Base-by-base conservation (phyloP, 2,329 filamentous ascomycete genomes). In the Penicillium sp. region DNA sequence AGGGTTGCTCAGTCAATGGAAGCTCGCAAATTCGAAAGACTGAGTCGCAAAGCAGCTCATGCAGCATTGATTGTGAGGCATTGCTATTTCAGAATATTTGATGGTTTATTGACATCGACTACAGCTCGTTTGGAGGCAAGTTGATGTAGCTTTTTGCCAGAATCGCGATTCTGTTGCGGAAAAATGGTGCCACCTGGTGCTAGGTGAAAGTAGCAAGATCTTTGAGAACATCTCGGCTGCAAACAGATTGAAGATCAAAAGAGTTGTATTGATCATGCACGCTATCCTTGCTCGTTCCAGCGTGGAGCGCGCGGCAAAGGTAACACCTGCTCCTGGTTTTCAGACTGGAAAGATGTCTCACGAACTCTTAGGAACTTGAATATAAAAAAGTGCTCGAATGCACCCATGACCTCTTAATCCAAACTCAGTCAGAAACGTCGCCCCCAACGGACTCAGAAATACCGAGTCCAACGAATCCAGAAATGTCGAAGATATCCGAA, bases 71-170 rank as follows among this genome's bases (percentile, higher is more conserved):
- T 73, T 55, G 73, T 75, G 52, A 49, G 63, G 26, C 3, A 22
- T 2, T 11, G n/a, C 13, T 28, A 11, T 10, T 4, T 6, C 6
- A 16, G 13, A 8, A 8, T 22, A 9, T 10, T 23, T 9, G 9
- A 4, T 11, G 23, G 1, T 20, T 14, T 32, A 44, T 27, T 46
- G 11, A 53, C 44, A 45, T 44, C 11, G 7, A 9, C 23, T 27
- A 18, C 46, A 91, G 86, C 66, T 95, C 3, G 69, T 95, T 3
- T 96, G 89, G 89, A 93, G 89, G 67, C 79, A 77, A 22, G 74
- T 87, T n/a, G 85, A 89, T 42, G 67, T 73, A 1, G 72, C 74
- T 11, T 81, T 79, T 51, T 69, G 68, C 1, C 74, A 78, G 26
- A 71, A 75, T 22, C 4, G 9, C 1, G 69, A 80, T 13, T 78